A percentile compares a stretch with the other conserved stretches of the same genome.
phyloP scores from a whole-genome alignment of 2,329 filamentous ascomycete genomes.

The Scedosporium minutisporum region DNA sequence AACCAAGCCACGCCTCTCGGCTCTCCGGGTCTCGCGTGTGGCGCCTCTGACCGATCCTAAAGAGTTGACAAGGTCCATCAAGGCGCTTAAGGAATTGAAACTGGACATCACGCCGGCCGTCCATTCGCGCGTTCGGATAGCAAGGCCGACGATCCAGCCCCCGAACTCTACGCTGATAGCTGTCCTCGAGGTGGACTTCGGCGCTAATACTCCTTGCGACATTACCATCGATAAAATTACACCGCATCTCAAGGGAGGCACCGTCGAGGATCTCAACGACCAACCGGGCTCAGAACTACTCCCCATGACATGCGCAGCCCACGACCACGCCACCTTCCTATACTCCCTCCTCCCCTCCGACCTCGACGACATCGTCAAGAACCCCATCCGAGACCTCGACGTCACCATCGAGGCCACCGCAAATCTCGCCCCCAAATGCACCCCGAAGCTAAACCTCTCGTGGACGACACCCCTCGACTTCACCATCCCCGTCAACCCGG shows the following conservation, averaged over 20 bases:
- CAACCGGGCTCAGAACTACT: slow-evolving; percentile 37
- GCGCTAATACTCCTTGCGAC: slow-evolving; percentile 57
- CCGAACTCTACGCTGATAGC: slow-evolving; percentile 55
- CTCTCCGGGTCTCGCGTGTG: slow-evolving; percentile 64
- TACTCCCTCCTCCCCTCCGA: slow-evolving; percentile 53
- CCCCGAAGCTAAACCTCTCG: slow-evolving; percentile 51
- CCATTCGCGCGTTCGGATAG: slow-evolving; percentile 65
- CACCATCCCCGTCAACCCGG: slow-evolving; percentile 53
- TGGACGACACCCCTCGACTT: slow-evolving; percentile 66
- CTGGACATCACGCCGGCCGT: slow-evolving; percentile 59
- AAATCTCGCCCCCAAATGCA: slow-evolving; percentile 46
- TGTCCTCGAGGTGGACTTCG: slow-evolving; percentile 65
- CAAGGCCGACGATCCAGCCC: slow-evolving; percentile 49
- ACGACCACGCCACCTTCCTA: slow-evolving; percentile 67
- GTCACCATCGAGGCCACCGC: slow-evolving; percentile 53
- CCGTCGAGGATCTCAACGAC: slow-evolving; percentile 47
- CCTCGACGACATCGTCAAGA: slow-evolving; percentile 34
- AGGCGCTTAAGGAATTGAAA: slow-evolving; percentile 51
- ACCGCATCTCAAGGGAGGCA: slow-evolving; percentile 47
- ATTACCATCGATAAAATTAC: slow-evolving; percentile 51
- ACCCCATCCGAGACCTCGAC: slow-evolving; percentile 41
- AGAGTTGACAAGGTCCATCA: slow-evolving; percentile 53
- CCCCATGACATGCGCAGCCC: slow-evolving; percentile 53
- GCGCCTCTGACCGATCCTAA: slow-evolving; percentile 55
- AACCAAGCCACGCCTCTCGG: slow-evolving; percentile 58